phyloP scores from a whole-genome alignment of 1,284 basidiomycete species.

The Taiwanofungus camphoratus region DNA sequence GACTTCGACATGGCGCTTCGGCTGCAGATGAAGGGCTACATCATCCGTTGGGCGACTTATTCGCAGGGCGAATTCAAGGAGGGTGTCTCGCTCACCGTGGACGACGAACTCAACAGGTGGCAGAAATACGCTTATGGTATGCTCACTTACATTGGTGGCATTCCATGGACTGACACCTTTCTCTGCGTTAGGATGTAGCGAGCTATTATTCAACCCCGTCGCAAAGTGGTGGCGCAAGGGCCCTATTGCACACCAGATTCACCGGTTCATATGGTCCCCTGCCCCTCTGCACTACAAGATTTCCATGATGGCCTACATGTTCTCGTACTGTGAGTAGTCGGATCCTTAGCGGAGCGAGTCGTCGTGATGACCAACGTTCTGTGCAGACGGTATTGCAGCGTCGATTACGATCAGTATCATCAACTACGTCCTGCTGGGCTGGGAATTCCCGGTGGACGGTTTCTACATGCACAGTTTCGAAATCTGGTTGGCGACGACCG shows the following conservation, averaged over 20 bases:
- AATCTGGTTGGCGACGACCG: slow-evolving; percentile 43
- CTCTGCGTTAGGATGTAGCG: slow-evolving; percentile 31
- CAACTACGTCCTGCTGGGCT: slow-evolving; percentile 42
- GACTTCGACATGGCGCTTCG: slow-evolving; percentile 54
- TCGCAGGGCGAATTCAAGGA: slow-evolving; percentile 50
- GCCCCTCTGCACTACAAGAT: slow-evolving; percentile 41
- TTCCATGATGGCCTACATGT: slow-evolving; percentile 40
- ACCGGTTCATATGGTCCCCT: slow-evolving; percentile 36
- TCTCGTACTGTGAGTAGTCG: slow-evolving; percentile 35
- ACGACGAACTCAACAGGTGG: slow-evolving; percentile 52
- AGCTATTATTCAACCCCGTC: slow-evolving; percentile 41
- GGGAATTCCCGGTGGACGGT: slow-evolving; percentile 40
- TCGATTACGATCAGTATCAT: slow-evolving; percentile 33
- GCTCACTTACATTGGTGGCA: no score
- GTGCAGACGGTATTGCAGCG: slow-evolving; percentile 34
- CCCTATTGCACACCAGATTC: slow-evolving; percentile 44
- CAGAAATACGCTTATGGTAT: slow-evolving; percentile 52
- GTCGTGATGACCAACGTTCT: slow-evolving; percentile 2
- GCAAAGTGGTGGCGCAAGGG: slow-evolving; percentile 42
- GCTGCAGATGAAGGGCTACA: slow-evolving; percentile 44
- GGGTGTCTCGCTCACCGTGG: slow-evolving; percentile 49
- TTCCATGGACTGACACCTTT: no score
- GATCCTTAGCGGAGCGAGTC: background rate
- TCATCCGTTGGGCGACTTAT: slow-evolving; percentile 54
- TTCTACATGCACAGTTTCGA: slow-evolving; percentile 40